A percentile compares a stretch with the other conserved stretches of the same genome.
phyloP scores from a whole-genome alignment of 2,329 filamentous ascomycete species.

The Clarireedia hainanense region DNA sequence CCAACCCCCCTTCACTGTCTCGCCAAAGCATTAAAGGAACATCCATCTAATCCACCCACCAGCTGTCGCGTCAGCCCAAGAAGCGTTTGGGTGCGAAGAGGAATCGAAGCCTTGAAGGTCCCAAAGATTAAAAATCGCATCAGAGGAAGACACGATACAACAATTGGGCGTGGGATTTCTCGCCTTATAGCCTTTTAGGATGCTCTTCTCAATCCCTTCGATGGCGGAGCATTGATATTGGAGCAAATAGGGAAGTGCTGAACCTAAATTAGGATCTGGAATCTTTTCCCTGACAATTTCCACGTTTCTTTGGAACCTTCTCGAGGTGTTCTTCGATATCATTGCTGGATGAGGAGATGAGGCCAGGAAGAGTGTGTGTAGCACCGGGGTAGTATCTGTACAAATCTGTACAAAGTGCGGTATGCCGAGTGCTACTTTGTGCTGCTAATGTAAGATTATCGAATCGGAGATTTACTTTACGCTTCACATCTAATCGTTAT shows the following conservation, averaged over 20 bases:
- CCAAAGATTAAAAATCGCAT: neutral
- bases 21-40: neutral
- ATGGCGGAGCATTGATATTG: neutral
- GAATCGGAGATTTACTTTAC: no score
- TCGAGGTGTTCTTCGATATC: neutral
- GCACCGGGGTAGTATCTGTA: no score
- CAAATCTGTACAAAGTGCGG: no score
- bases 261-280: neutral
- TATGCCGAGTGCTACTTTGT: no score
- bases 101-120: neutral
- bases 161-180: neutral
- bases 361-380: no score
- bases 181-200: neutral
- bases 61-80: neutral
- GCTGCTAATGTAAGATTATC: no score
- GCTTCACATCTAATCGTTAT: no score
- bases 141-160: neutral
- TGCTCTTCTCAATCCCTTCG: neutral
- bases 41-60: slow-evolving; percentile 6
- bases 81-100: neutral
- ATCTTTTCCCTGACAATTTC: neutral
- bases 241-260: neutral
- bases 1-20: neutral
- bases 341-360: neutral
- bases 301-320: neutral